Evolutionary conservation across 2,329 filamentous ascomycete genomes (phyloP), one percentile per base, ranked within the genome.

Genomic region (Pezicula rhizophila): DNA sequence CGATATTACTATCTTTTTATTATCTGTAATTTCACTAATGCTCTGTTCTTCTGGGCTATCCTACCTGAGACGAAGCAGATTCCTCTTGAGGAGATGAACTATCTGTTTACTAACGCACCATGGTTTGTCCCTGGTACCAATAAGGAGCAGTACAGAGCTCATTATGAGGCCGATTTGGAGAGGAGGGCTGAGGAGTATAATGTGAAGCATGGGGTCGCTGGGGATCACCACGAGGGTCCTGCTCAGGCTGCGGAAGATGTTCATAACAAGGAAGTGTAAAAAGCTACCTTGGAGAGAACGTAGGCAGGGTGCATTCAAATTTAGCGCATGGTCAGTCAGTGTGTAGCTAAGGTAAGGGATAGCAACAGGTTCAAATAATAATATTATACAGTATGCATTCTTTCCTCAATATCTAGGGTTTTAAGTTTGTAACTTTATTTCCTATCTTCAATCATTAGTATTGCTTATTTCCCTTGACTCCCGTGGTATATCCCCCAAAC

Each of bases 81-180:
- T 14, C 77, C 82, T 0, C 72, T 87, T 1, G 84, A 87, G 59
- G 82, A 85, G 66, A 85, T 85, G 82, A 79, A 82, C 55, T 76
- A 78, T 49, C 69, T 85, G 40, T 85, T 85, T 64, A 77, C 74
- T n/a, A 72, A 84, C 58, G 77, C 82, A 0, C 81, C 82, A 8
- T 72, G 77, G 66, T 79, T 85, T 57, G 75, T 85, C 4, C 75
- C 79, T 2, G 73, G 74, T 12, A 61, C 70, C 42, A 76, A 77
- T 54, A 68, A 74, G 40, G 40, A 23, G n/a, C 17, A 8, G 23
- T 42, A 42, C 15, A 12, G 20, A 8, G 25, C 40, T 26, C 10
- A 42, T 26, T 42, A 42, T 14, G 40, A 42, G n/a, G 40, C 40
- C 5, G 40, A 42, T 42, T 15, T 42, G 20, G 40, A 42, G 40